phyloP scores from a whole-genome alignment of 2,329 filamentous ascomycete genomes.

The Neophaeococcomyces mojaviensis region DNA sequence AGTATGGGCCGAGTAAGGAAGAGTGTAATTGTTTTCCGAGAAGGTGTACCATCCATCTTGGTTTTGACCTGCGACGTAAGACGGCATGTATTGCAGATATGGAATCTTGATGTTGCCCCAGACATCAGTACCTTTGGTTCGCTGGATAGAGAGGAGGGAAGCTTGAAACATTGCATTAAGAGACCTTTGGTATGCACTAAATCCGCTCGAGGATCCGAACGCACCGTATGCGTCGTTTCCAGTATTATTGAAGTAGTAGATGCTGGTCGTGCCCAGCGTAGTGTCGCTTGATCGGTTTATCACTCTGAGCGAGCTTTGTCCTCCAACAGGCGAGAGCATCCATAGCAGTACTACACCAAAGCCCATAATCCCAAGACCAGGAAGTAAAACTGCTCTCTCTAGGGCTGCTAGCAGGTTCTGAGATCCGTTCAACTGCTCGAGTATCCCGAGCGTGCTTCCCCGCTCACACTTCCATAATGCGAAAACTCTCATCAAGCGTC shows the following conservation, averaged over 20 bases:
- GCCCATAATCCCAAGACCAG: slow-evolving; percentile 9
- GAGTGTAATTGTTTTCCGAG: slow-evolving; percentile 7
- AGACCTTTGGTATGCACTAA: slow-evolving; percentile 8
- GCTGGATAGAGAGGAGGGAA: slow-evolving; percentile 12
- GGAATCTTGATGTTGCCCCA: slow-evolving; percentile 22
- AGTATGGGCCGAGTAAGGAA: slow-evolving; percentile 15
- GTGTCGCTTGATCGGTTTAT: not conserved
- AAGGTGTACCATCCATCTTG: slow-evolving; percentile 16
- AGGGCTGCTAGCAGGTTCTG: slow-evolving; percentile 18
- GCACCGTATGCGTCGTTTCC: slow-evolving; percentile 5
- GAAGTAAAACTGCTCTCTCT: slow-evolving; percentile 13
- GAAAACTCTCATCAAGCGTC: slow-evolving; percentile 14
- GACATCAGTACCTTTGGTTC: slow-evolving; percentile 16
- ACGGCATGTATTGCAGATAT: slow-evolving; percentile 9
- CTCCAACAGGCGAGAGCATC: slow-evolving; percentile 19
- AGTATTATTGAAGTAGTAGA: slow-evolving; percentile 8
- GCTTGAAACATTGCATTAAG: slow-evolving; percentile 18
- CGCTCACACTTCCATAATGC: slow-evolving; percentile 16
- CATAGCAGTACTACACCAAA: slow-evolving; percentile 14
- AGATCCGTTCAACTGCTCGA: slow-evolving; percentile 20
- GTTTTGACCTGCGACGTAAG: not conserved
- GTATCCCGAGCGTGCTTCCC: slow-evolving; percentile 16
- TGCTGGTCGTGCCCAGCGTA: slow-evolving; percentile 7
- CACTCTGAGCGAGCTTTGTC: slow-evolving; percentile 18
- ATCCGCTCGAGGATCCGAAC: slow-evolving; percentile 10